These are phyloP conservation scores for Acanthamoeba quina DNA, from an alignment of 208 protist species.

Conservation along the genomic window DNA sequence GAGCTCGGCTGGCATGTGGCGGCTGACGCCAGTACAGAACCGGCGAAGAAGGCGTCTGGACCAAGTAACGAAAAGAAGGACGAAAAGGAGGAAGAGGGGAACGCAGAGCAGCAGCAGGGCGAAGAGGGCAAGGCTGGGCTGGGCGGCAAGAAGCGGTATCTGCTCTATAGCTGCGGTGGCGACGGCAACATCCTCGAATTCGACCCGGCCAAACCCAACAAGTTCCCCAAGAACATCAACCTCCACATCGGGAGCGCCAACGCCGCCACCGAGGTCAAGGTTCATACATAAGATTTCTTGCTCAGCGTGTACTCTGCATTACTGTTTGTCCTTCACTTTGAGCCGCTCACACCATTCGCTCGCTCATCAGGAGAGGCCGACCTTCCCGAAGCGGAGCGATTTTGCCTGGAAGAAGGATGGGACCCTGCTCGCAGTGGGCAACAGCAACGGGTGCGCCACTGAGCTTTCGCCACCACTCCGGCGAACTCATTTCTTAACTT, in stretches of 20 bases:
- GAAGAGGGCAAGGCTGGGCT: neutral
- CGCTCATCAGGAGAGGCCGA: neutral
- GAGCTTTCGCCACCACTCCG: neutral
- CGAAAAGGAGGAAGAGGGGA: neutral
- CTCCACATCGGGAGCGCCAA: neutral
- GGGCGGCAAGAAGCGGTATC: neutral
- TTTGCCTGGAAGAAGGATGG: constrained; percentile 66
- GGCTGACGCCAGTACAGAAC: neutral
- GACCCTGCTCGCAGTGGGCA: constrained; percentile 21
- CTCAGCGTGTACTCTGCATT: too few species aligned
- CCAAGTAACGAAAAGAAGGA: neutral
- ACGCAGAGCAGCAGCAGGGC: neutral
- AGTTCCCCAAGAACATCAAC: constrained; percentile 55
- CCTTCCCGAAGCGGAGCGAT: constrained; percentile 39
- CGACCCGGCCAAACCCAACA: constrained; percentile 15
- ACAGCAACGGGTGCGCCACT: constrained; percentile 36
- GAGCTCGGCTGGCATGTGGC: constrained; percentile 61
- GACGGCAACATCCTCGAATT: constrained; percentile 64
- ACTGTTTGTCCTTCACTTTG: neutral
- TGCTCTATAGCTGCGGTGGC: constrained; percentile 67
- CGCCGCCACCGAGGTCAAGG: neutral
- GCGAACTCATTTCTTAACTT: neutral
- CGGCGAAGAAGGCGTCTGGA: neutral
- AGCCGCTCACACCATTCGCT: neutral
- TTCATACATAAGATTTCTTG: neutral